Evolutionary conservation across 306 rosid species (phyloP), one percentile per base, ranked within the genome.

Genomic region (Gastrolobium bilobum): DNA sequence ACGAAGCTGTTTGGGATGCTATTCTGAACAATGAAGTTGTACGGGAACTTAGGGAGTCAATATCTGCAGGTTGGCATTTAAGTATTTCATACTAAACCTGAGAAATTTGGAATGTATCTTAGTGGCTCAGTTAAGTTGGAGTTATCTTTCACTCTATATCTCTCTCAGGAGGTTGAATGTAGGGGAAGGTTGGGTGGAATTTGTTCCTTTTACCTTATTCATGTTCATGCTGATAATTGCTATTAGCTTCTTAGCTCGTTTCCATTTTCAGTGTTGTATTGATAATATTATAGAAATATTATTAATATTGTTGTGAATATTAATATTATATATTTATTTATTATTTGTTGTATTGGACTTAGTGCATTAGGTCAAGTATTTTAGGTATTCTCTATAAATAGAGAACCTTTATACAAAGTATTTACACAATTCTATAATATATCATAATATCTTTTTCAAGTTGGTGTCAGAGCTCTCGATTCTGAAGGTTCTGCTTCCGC

Each of bases 1-100:
- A 93, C 81, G 84, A 46, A 80, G 84, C 88, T 13, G 90, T 93
- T 79, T 93, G 97, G 98, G 90, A 93, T 35, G 97, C 97, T 35
- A 88, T 93, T 65, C 57, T 88, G 87, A 87, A 87, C 80, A 93
- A 93, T 77, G 93, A 90, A 76, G 88, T 44, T 65, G 95, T 93
- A 67, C 85, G 78, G 6, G 91, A 91, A 87, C 84, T 93, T 5
- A 85, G 79, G 82, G 93, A 90, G 14, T 79, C 87, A 4, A 62
- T 84, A 68, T 58, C 53, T 58, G 71, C 88, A 83, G 95, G 97
- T 93, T 79, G 8, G 83, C 68, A 68, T 76, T 64, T 59, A 10
- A 67, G 11, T 44, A 11, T 52, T 54, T 43, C 68, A 43, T n/a
- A 31, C 14, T 3, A 44, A 43, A 44, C 50, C 37, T 65, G 4